phyloP scores from a whole-genome alignment of 768 basidiomycete species.

The Leccinum variicolor region DNA sequence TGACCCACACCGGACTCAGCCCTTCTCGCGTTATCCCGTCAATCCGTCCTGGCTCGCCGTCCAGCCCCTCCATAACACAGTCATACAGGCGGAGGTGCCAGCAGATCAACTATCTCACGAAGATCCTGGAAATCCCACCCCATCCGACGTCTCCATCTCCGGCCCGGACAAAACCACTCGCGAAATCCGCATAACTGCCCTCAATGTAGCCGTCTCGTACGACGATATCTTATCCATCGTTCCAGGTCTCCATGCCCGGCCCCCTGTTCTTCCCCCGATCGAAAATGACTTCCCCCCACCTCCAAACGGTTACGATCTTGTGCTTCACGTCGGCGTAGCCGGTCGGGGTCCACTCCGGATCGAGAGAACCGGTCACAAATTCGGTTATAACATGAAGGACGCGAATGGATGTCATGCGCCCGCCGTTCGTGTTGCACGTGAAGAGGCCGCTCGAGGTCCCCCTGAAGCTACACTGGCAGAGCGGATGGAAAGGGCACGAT shows the following conservation, averaged over 20 bases:
- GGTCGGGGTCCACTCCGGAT: slow-evolving; percentile 60
- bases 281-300: slow-evolving; percentile 38
- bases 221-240: slow-evolving; percentile 51
- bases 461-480: slow-evolving; percentile 24
- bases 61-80: slow-evolving; percentile 54
- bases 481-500: slow-evolving; percentile 27
- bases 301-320: slow-evolving; percentile 58
- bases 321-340: slow-evolving; percentile 69
- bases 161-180: slow-evolving; percentile 22
- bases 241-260: slow-evolving; percentile 58
- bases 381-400: slow-evolving; percentile 69
- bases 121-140: slow-evolving; percentile 9
- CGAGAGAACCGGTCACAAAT: slow-evolving; percentile 64
- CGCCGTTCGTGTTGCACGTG: slow-evolving; percentile 28
- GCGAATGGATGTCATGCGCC: slow-evolving; percentile 57
- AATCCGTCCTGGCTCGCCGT: slow-evolving; percentile 78
- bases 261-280: slow-evolving; percentile 46
- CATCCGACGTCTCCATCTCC: not conserved
- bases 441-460: slow-evolving; percentile 19
- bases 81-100: slow-evolving; percentile 41
- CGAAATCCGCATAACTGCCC: slow-evolving; percentile 56
- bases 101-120: slow-evolving; percentile 17
- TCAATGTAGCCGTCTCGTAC: slow-evolving; percentile 59
- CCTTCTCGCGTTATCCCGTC: slow-evolving; percentile 50
- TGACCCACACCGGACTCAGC: slow-evolving; percentile 36